phyloP scores from a whole-genome alignment of 768 basidiomycete species.

The Collybiopsis luxurians region DNA sequence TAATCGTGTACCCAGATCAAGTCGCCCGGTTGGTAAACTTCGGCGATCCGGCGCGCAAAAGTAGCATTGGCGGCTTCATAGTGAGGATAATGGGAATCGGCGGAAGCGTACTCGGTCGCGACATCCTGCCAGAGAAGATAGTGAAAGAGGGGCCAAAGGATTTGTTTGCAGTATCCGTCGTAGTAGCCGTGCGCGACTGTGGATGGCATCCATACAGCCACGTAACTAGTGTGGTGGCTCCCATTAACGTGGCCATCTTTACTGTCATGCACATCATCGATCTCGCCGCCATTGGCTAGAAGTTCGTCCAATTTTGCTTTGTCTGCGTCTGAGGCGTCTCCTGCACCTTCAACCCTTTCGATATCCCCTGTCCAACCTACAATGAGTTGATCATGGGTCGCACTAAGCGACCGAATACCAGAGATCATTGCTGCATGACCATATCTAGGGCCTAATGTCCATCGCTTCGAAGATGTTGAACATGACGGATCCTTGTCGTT shows the following conservation, averaged over 20 bases:
- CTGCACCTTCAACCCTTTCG: conserved; percentile 42
- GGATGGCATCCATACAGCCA: conserved; percentile 91
- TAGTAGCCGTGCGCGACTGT: conserved; percentile 91
- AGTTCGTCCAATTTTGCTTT: conserved; percentile 64
- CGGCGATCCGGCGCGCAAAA: conserved; percentile 73
- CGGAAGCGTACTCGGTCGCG: conserved; percentile 82
- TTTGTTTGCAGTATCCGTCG: conserved; percentile 97
- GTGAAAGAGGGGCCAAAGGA: conserved; percentile 97
- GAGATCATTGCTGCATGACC: conserved; percentile 96
- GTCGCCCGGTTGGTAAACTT: conserved; percentile 84
- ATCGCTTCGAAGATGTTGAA: conserved; percentile 27
- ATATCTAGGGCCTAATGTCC: conserved; percentile 77
- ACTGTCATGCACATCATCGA: conserved; percentile 29
- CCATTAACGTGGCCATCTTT: conserved; percentile 27
- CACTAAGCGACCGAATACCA: conserved; percentile 81
- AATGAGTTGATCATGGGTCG: conserved; percentile 87
- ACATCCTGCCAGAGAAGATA: conserved; percentile 98
- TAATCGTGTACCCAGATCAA: conserved; percentile 96
- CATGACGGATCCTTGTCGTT: conserved; percentile 25
- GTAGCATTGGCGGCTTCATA: conserved; percentile 83
- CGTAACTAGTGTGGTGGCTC: conserved; percentile 54
- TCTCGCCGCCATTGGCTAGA: conserved; percentile 60
- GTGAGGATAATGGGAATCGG: conserved; percentile 77
- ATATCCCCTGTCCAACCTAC: conserved; percentile 96
- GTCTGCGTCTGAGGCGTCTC: conserved; percentile 58